phyloP scores from a whole-genome alignment of 2,329 filamentous ascomycete species.

The Aspergillus jensenii region DNA sequence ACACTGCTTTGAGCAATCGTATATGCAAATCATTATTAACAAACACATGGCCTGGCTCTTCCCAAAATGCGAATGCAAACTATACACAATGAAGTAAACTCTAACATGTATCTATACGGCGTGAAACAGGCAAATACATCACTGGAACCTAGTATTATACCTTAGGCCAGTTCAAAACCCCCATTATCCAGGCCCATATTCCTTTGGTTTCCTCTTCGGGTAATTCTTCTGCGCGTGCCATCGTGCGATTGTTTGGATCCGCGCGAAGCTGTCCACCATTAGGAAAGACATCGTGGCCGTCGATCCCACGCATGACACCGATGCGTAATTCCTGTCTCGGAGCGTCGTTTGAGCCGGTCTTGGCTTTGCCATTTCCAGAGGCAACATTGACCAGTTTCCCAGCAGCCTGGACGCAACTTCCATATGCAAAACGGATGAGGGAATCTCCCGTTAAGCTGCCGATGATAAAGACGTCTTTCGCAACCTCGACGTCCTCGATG shows the following conservation, averaged over 20 bases:
- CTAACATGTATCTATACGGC: slow-evolving; percentile 13
- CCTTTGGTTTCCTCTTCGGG: slow-evolving; percentile 6
- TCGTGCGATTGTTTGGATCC: not conserved
- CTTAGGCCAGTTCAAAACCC: slow-evolving; percentile 11
- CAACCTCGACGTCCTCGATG: slow-evolving; percentile 53
- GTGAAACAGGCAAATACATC: not conserved
- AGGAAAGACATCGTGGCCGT: slow-evolving; percentile 32
- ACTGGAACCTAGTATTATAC: slow-evolving; percentile 5
- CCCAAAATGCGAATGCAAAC: slow-evolving; percentile 1
- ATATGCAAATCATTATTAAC: not conserved
- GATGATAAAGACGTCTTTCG: slow-evolving; percentile 54
- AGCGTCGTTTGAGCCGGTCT: not conserved
- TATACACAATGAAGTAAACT: slow-evolving; percentile 5
- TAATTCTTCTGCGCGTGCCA: not conserved
- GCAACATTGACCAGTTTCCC: slow-evolving; percentile 47
- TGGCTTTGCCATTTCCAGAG: slow-evolving; percentile 17
- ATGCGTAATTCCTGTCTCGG: slow-evolving; percentile 23
- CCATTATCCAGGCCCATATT: slow-evolving; percentile 14
- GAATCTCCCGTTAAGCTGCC: slow-evolving; percentile 63
- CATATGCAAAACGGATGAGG: slow-evolving; percentile 59
- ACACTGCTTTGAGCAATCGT: not conserved
- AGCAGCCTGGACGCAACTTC: slow-evolving; percentile 58
- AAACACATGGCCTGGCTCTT: not conserved
- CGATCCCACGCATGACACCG: slow-evolving; percentile 40
- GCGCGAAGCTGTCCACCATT: not conserved